A percentile compares a stretch with the other conserved stretches of the same genome.
Evolutionary conservation across 371 early-diverging fungal species (phyloP).

Genomic region (Apophysomyces ossiformis): DNA sequence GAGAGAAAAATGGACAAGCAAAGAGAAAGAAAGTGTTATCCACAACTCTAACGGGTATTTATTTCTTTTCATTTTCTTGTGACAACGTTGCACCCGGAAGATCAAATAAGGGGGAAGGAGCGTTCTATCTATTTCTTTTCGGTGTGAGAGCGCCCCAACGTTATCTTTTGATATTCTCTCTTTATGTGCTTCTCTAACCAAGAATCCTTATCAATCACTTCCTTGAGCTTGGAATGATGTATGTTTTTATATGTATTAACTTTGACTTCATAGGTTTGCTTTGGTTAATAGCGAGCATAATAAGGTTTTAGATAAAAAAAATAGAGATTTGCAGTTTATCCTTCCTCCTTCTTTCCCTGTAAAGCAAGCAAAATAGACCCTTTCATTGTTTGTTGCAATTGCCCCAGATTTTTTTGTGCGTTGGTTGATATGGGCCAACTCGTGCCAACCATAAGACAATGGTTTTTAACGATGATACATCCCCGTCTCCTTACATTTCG

Average conservation of each 20-base stretch:
- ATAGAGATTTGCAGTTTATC: constrained; percentile 1
- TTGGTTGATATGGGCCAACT: neutral
- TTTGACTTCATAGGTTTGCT: too few species aligned
- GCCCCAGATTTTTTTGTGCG: constrained; percentile 3
- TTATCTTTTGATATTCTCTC: neutral
- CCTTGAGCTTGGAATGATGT: neutral
- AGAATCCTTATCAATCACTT: neutral
- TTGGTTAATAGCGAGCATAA: too few species aligned
- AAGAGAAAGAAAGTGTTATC: constrained; percentile 1
- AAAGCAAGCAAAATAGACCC: constrained; percentile 1
- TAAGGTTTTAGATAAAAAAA: neutral
- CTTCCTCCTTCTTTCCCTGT: neutral
- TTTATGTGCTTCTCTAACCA: neutral
- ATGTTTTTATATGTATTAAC: neutral
- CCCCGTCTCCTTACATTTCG: constrained; percentile 1
- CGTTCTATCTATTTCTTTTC: too few species aligned
- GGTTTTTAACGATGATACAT: neutral
- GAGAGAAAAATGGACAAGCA: neutral
- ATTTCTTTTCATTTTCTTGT: constrained; percentile 6
- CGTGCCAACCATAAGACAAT: constrained; percentile 9
- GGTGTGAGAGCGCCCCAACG: too few species aligned
- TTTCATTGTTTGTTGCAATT: constrained; percentile 6
- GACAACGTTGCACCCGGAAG: neutral
- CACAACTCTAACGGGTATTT: neutral
- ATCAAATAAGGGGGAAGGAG: neutral